Conservation (phyloP, 2,329 filamentous ascomycete species). For the Botryotinia calthae region DNA sequence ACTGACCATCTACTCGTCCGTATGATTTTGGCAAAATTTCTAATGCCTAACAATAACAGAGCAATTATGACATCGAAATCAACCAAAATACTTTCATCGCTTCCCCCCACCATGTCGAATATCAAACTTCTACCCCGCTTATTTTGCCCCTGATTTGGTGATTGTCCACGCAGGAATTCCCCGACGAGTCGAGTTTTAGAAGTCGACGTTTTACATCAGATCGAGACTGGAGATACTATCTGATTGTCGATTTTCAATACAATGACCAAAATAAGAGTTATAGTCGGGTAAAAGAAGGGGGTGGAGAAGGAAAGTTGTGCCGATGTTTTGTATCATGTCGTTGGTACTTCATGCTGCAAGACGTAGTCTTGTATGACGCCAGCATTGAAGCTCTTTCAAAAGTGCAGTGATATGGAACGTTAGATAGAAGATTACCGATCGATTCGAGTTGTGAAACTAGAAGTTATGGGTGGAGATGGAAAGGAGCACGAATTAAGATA, state of each 20-base stretch:
- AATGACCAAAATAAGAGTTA: not conserved
- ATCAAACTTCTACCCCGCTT: not conserved
- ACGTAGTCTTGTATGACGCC: not conserved
- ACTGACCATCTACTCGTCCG: not conserved
- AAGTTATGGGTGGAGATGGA: not conserved
- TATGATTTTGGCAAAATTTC: not conserved
- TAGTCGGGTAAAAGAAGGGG: not conserved
- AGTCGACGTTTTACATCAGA: conserved; percentile 8
- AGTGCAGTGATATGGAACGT: not conserved
- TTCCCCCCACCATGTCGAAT: not conserved
- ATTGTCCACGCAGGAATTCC: not conserved
- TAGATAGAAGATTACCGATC: not conserved
- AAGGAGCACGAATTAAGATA: not conserved
- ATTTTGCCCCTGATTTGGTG: not conserved
- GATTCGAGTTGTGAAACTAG: not conserved
- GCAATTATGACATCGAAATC: not conserved
- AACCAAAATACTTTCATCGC: not conserved
- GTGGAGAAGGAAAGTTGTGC: not conserved
- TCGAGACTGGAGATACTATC: not conserved
- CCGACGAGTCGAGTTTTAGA: not conserved
- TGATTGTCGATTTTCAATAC: not conserved
- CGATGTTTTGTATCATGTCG: not conserved
- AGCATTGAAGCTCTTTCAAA: not conserved
- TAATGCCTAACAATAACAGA: not conserved
- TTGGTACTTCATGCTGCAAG: not conserved